These are phyloP conservation scores for Yarrowia sp. DNA, from an alignment of 805 yeast species.

Conservation along the genomic window DNA sequence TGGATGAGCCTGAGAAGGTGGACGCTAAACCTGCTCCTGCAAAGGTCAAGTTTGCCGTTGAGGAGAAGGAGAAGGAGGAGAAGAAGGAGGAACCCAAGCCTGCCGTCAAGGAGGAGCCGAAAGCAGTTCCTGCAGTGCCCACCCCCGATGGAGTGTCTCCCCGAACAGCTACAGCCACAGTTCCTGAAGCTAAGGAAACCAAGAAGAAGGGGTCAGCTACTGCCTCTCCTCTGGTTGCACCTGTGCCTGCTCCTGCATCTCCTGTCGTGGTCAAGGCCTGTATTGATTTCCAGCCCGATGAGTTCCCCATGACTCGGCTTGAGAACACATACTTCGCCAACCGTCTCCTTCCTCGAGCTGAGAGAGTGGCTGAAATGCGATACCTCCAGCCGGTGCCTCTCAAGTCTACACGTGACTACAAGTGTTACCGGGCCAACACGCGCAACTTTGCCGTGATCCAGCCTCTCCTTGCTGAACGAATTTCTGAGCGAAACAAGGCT, in stretches of 20 bases:
- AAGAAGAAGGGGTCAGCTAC: neutral
- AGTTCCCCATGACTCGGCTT: constrained; percentile 28
- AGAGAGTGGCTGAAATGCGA: constrained; percentile 14
- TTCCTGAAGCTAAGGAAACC: too few relatives aligned
- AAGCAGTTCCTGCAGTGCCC: neutral
- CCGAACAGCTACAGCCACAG: neutral
- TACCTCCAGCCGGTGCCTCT: constrained; percentile 10
- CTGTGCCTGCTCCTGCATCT: neutral
- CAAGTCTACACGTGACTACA: constrained; percentile 30
- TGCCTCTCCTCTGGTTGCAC: too few relatives aligned
- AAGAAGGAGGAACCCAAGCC: neutral
- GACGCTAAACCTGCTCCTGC: neutral
- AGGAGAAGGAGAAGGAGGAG: neutral
- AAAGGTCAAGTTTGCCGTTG: constrained; percentile 5
- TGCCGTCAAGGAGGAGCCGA: neutral
- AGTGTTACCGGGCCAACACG: constrained; percentile 19
- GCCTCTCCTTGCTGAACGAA: constrained; percentile 7
- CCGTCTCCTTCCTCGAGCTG: neutral
- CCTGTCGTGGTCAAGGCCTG: neutral
- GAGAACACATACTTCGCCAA: constrained; percentile 25
- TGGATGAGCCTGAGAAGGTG: constrained; percentile 1
- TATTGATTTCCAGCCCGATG: constrained; percentile 12
- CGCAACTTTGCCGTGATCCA: constrained; percentile 21
- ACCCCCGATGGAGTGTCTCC: neutral
- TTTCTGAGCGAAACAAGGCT: constrained; percentile 13